Conservation (phyloP, 345 rosid species). For the Hypericum androsaemum region DNA sequence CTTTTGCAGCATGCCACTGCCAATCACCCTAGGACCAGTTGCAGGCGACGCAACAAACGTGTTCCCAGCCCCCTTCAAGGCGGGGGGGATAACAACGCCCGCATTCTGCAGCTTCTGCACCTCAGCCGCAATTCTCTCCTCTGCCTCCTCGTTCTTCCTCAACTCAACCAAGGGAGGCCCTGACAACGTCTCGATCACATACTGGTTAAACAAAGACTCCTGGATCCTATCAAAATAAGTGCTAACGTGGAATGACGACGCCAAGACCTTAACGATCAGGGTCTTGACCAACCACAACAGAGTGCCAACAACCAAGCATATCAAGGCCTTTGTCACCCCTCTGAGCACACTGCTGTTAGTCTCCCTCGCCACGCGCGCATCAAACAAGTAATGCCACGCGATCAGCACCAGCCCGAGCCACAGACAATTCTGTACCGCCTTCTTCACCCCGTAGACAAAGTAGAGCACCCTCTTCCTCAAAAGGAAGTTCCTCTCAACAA, state of each 20-base stretch:
- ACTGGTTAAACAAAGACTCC: constrained; percentile 26
- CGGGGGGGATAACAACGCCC: constrained; percentile 16
- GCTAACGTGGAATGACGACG: constrained; percentile 30
- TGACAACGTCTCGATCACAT: constrained; percentile 23
- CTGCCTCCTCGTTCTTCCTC: constrained; percentile 17
- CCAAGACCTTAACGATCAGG: constrained; percentile 25
- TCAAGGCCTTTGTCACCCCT: constrained; percentile 20
- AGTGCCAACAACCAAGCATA: constrained; percentile 23
- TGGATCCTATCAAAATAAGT: constrained; percentile 27
- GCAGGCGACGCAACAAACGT: not conserved
- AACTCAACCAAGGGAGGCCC: constrained; percentile 25
- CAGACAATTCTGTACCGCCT: constrained; percentile 7
- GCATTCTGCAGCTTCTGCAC: constrained; percentile 19
- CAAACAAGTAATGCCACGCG: constrained; percentile 28
- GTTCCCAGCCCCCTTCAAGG: not conserved
- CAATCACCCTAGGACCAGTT: not conserved
- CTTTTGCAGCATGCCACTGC: too few relatives aligned
- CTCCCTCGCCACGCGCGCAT: constrained; percentile 22
- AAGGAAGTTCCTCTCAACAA: constrained; percentile 4
- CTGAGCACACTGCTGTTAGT: constrained; percentile 12
- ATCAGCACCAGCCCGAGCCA: constrained; percentile 29
- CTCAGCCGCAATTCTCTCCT: constrained; percentile 15
- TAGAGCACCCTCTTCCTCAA: not conserved
- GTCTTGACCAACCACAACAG: constrained; percentile 25
- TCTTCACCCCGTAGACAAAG: constrained; percentile 1